phyloP scores from a whole-genome alignment of 73 alveolate species.

The Chromera velia region DNA sequence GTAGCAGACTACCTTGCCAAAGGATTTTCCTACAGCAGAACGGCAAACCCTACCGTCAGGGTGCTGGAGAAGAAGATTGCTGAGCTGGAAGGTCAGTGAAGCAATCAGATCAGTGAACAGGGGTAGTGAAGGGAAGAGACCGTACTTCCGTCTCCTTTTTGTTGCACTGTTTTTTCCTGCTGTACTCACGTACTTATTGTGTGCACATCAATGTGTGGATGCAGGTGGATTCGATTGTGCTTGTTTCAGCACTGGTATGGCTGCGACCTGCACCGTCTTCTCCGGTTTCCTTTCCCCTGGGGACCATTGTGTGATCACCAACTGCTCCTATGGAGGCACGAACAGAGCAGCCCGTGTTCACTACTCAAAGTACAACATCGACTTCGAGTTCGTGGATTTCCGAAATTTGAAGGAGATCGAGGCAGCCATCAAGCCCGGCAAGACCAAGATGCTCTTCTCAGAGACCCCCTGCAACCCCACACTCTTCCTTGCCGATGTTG shows the following conservation, averaged over 20 bases:
- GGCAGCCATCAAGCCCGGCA: constrained; percentile 57
- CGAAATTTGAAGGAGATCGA: constrained; percentile 54
- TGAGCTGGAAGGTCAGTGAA: constrained; percentile 56
- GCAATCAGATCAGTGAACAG: too few relatives aligned
- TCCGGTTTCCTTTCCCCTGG: constrained; percentile 51
- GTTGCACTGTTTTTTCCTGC: constrained; percentile 63
- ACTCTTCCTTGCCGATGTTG: constrained; percentile 73
- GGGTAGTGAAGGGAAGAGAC: too few relatives aligned
- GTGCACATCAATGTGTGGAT: too few relatives aligned
- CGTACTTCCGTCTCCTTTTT: too few relatives aligned
- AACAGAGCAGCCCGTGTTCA: constrained; percentile 60
- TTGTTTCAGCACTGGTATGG: not conserved
- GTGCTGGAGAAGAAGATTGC: constrained; percentile 68
- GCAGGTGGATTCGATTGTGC: constrained; percentile 63
- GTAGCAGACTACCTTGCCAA: constrained; percentile 45
- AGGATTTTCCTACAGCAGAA: constrained; percentile 56
- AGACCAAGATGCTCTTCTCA: constrained; percentile 80
- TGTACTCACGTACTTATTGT: too few relatives aligned
- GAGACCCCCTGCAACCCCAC: constrained; percentile 96
- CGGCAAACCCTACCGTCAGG: constrained; percentile 68
- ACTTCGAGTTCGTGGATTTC: constrained; percentile 64
- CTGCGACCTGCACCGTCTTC: constrained; percentile 26
- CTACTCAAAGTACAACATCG: constrained; percentile 54
- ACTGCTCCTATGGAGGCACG: constrained; percentile 91
- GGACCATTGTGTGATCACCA: constrained; percentile 69